Evolutionary conservation across 192 early-diverging fungal species (phyloP).

Genomic region (Dimargaris xerosporica): DNA sequence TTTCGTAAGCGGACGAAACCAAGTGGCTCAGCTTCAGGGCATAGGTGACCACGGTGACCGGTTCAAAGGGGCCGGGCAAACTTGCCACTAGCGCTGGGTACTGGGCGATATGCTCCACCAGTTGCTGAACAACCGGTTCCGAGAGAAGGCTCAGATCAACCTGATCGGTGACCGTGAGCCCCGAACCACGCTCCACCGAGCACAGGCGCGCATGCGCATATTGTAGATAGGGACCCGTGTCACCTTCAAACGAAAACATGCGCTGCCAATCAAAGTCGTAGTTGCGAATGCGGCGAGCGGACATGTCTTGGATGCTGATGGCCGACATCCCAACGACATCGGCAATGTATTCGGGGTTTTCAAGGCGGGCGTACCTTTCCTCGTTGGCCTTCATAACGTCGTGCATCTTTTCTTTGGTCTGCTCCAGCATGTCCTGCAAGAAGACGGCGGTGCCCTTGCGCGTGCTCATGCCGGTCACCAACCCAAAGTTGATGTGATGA

Average conservation of each 20-base stretch:
- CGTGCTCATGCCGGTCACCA: conserved; percentile 92
- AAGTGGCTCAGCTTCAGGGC: conserved; percentile 65
- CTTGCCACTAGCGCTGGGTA: conserved; percentile 55
- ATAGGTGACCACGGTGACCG: conserved; percentile 73
- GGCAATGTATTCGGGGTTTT: conserved; percentile 61
- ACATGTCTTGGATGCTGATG: conserved; percentile 83
- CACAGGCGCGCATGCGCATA: conserved; percentile 96
- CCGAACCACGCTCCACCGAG: conserved; percentile 79
- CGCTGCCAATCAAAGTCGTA: conserved; percentile 85
- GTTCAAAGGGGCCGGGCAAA: conserved; percentile 41
- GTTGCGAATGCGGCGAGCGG: conserved; percentile 81
- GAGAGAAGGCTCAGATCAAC: conserved; percentile 52
- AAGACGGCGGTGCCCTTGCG: conserved; percentile 91
- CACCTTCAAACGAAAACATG: conserved; percentile 92
- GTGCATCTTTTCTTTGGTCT: conserved; percentile 78
- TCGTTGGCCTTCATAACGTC: conserved; percentile 82
- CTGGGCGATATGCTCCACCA: conserved; percentile 60
- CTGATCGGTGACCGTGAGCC: conserved; percentile 37
- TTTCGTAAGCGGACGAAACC: conserved; percentile 63
- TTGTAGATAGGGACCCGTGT: conserved; percentile 98
- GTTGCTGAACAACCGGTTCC: conserved; percentile 49
- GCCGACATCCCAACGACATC: conserved; percentile 87
- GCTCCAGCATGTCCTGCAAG: conserved; percentile 84
- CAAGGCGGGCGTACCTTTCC: conserved; percentile 68
- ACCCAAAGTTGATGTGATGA: conserved; percentile 85